These are phyloP conservation scores for Cicer pinnatifidum DNA, from an alignment of 306 rosid genomes.

Conservation along the genomic window DNA sequence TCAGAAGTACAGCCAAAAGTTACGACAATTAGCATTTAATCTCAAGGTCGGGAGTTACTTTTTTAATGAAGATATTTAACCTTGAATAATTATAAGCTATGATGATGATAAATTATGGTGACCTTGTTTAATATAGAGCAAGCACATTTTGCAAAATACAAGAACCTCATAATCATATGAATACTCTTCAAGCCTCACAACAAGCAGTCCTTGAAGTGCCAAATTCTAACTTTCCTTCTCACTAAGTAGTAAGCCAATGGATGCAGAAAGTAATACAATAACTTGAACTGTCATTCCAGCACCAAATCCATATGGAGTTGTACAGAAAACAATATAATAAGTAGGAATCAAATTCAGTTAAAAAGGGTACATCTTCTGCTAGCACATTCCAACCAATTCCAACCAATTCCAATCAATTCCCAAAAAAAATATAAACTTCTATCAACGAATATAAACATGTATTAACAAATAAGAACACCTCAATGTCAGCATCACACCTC, in stretches of 20 bases:
- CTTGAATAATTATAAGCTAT: slow-evolving; percentile 5
- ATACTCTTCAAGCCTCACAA: neutral
- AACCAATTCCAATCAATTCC: too few species aligned
- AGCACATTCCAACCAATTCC: too few species aligned
- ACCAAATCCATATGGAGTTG: neutral
- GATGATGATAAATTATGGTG: neutral
- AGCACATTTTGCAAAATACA: neutral
- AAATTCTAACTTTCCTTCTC: neutral
- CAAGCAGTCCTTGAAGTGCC: neutral
- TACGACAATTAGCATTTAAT: slow-evolving; percentile 74
- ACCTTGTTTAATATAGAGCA: neutral
- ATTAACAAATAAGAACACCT: too few species aligned
- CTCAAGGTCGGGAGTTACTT: slow-evolving; percentile 68
- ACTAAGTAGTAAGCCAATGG: neutral
- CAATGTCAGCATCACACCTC: too few species aligned
- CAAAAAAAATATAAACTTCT: too few species aligned
- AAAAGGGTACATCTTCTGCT: slow-evolving; percentile 21
- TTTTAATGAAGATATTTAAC: slow-evolving; percentile 10
- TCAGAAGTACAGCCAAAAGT: slow-evolving; percentile 85
- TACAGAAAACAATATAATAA: neutral
- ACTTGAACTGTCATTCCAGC: slow-evolving; percentile 2
- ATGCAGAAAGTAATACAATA: slow-evolving; percentile 9
- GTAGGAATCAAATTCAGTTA: neutral
- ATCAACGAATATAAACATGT: too few species aligned
- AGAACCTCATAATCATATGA: slow-evolving; percentile 9